phyloP scores from a whole-genome alignment of 371 early-diverging fungal genomes.

The Fennellomyces sp. region DNA sequence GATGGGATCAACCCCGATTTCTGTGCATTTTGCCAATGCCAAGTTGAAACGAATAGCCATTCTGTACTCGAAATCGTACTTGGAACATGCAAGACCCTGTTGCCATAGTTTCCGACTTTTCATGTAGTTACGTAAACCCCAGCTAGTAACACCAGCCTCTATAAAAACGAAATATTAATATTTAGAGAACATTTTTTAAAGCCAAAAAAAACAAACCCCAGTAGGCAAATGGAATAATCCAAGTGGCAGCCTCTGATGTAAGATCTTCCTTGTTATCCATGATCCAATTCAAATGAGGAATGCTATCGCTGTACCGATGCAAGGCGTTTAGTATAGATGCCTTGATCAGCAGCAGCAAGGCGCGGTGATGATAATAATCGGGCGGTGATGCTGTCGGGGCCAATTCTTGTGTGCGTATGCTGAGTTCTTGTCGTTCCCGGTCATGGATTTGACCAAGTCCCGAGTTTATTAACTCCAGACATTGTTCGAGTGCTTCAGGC shows the following conservation, averaged over 20 bases:
- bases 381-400: conserved; percentile 45
- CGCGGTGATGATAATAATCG: conserved; percentile 50
- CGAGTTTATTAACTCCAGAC: conserved; percentile 38
- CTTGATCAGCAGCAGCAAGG: conserved; percentile 40
- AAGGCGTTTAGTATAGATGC: conserved; percentile 47
- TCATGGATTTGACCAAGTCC: conserved; percentile 49
- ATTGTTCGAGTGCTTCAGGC: conserved; percentile 34
- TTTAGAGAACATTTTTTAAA: not conserved
- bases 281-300: conserved; percentile 61
- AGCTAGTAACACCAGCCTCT: conserved; percentile 65
- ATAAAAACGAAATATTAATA: conserved; percentile 7
- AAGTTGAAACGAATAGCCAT: conserved; percentile 48
- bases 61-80: conserved; percentile 68
- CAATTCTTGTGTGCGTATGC: conserved; percentile 40
- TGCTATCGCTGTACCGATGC: conserved; percentile 35
- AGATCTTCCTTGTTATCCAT: conserved; percentile 49
- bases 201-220: conserved; percentile 42
- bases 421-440: conserved; percentile 47
- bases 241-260: conserved; percentile 20
- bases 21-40: conserved; percentile 44
- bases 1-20: conserved; percentile 30
- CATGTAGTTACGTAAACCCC: conserved; percentile 47
- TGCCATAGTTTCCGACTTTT: conserved; percentile 60
- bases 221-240: conserved; percentile 66
- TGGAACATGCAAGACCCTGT: conserved; percentile 48